These are phyloP conservation scores for Eleusine coracana DNA, from an alignment of 176 grass and related monocot species.

Conservation along the genomic window DNA sequence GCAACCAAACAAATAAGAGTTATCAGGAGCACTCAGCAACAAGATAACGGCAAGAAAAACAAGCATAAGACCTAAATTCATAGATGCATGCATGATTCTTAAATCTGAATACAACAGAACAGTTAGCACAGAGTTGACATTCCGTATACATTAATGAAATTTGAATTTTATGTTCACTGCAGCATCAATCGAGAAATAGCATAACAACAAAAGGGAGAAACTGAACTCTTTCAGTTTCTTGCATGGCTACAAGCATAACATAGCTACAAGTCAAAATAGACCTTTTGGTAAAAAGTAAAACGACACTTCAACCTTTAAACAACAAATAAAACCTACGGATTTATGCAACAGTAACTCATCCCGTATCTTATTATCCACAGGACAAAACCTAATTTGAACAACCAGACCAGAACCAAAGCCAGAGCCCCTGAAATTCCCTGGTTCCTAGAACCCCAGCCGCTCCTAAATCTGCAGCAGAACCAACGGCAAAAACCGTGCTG, in stretches of 20 bases:
- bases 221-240: background rate
- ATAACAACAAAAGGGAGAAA: conserved; percentile 20
- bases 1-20: conserved; percentile 29
- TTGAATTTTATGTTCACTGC: conserved; percentile 9
- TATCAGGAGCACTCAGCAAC: conserved; percentile 3
- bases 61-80: background rate
- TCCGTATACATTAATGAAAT: background rate
- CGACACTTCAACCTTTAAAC: background rate
- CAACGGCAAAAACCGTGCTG: background rate
- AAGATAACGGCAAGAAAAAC: background rate
- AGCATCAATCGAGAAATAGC: conserved; percentile 1
- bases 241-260: background rate
- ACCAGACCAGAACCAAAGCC: background rate
- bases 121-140: background rate
- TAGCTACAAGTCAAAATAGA: no score
- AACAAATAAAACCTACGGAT: background rate
- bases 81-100: background rate
- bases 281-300: background rate
- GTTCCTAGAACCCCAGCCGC: background rate
- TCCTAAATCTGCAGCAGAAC: background rate
- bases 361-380: background rate
- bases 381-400: background rate
- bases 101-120: background rate
- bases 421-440: background rate
- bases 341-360: background rate